phyloP scores from a whole-genome alignment of 2,329 filamentous ascomycete species.

The Teratosphaeria pseudoeucalypti region DNA sequence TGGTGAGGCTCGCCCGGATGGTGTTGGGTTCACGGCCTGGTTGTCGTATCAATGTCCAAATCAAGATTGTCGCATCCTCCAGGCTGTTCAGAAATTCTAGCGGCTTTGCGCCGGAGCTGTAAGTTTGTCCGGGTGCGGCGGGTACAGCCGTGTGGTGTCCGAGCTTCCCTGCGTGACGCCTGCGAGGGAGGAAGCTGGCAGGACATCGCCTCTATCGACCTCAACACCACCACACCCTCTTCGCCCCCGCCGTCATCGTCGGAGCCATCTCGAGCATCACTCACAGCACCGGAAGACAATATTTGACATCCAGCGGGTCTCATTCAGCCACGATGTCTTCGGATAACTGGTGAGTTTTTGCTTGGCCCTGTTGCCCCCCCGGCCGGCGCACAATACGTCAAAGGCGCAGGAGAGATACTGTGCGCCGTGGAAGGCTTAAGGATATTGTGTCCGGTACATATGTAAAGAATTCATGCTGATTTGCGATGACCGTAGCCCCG shows the following conservation, averaged over 20 bases:
- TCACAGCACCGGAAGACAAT: background rate
- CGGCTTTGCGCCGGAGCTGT: background rate
- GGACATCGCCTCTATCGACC: background rate
- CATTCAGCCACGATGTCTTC: conserved; percentile 54
- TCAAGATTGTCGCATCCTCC: background rate
- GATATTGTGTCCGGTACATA: background rate
- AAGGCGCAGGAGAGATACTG: background rate
- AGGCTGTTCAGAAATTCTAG: background rate
- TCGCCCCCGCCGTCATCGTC: background rate
- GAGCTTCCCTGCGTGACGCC: background rate
- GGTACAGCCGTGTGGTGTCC: background rate
- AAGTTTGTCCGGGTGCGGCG: background rate
- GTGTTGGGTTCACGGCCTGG: conserved; percentile 25
- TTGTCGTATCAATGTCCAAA: conserved; percentile 3
- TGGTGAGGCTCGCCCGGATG: conserved; percentile 20
- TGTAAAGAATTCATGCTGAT: conserved; percentile 11
- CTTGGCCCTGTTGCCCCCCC: background rate
- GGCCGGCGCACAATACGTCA: background rate
- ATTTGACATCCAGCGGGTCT: background rate
- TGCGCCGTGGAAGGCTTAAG: background rate
- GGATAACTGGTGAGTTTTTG: conserved; percentile 58
- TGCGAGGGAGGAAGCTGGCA: background rate
- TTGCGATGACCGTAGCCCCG: conserved; percentile 55
- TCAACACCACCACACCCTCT: background rate
- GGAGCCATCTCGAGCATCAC: background rate